Base-by-base conservation (phyloP, 139 green algal genomes). In the Tetratostichococcus sp. region DNA sequence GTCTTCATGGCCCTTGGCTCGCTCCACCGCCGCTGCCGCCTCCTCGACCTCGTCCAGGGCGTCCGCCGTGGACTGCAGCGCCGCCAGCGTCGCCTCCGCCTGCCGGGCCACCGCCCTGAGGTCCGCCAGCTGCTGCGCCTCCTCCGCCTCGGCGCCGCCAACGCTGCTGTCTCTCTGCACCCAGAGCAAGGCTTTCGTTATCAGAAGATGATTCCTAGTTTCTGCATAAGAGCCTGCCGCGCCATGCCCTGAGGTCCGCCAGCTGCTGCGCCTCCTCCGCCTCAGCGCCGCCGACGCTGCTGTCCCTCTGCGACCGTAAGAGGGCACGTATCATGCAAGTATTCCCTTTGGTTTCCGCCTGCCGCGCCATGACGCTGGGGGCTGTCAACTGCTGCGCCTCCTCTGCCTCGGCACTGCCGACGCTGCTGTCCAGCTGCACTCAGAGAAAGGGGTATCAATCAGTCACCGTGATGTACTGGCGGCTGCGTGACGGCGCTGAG, bases 181-280 rank as follows among this genome's bases (percentile, higher is more conserved):
- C 57, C 72, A 76, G 43, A 70, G 6, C 39, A 50, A 50, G 39
- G 39, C 6, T 6, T 11, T 50, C 11, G 39, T 50, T n/a, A n/a
- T n/a, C n/a, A n/a, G n/a, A n/a, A n/a, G 39, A 50, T 50, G 39
- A 50, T 50, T 50, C 39, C n/a, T n/a, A n/a, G n/a, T n/a, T n/a
- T n/a, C n/a, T n/a, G n/a, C n/a, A n/a, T n/a, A n/a, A n/a, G n/a
- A n/a, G 80, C 76, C 22, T 59, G 67, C 22, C 14, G n/a, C 4
- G 31, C 68, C 1, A 78, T 73, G 50, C 57, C 4, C 57, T 58
- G 3, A 85, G 76, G 43, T 80, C 69, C 57, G 71, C 28, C 19
- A 73, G 73, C 26, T 74, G 70, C 35, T 79, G 78, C 28, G 68
- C 81, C 2, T 83, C 76, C 75, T 85, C 69, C 39, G 72, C 78